Conservation (phyloP, 2,329 filamentous ascomycete species). For the Clarireedia homoeocarpa region DNA sequence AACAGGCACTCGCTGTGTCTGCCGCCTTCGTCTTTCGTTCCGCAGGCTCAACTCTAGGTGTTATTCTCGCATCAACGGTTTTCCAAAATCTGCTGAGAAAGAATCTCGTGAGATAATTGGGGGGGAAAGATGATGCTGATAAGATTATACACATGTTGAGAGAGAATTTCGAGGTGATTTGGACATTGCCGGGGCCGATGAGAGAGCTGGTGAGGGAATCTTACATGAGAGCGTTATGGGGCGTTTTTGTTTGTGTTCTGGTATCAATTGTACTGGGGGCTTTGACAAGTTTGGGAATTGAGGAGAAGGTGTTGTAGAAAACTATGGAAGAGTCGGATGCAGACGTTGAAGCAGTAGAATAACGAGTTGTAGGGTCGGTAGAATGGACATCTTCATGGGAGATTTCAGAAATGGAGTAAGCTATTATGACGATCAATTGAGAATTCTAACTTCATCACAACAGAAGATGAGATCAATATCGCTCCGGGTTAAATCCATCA, state of each 20-base stretch:
- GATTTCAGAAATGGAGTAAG: too few relatives aligned
- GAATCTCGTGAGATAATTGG: constrained; percentile 7
- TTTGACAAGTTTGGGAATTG: not conserved
- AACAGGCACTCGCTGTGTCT: constrained; percentile 66
- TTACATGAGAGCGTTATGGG: not conserved
- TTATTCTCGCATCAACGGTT: constrained; percentile 32
- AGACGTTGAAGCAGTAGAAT: too few relatives aligned
- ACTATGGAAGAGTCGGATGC: not conserved
- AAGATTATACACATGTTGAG: not conserved
- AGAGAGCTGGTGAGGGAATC: not conserved
- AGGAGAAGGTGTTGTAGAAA: not conserved
- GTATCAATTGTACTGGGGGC: not conserved
- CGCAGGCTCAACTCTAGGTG: constrained; percentile 59
- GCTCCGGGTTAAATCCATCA: too few relatives aligned
- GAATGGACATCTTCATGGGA: too few relatives aligned
- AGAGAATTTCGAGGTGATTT: not conserved
- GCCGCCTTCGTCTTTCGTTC: constrained; percentile 73
- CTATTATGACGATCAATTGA: too few relatives aligned
- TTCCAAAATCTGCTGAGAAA: constrained; percentile 9
- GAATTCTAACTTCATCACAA: too few relatives aligned
- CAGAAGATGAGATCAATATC: too few relatives aligned
- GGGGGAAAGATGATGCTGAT: not conserved
- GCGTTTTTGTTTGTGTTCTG: not conserved
- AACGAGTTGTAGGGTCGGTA: too few relatives aligned
- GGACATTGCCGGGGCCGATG: not conserved